A percentile compares a stretch with the other conserved stretches of the same genome.
phyloP scores from a whole-genome alignment of 2,329 filamentous ascomycete genomes.

The Chaetomiaceae sp. region DNA sequence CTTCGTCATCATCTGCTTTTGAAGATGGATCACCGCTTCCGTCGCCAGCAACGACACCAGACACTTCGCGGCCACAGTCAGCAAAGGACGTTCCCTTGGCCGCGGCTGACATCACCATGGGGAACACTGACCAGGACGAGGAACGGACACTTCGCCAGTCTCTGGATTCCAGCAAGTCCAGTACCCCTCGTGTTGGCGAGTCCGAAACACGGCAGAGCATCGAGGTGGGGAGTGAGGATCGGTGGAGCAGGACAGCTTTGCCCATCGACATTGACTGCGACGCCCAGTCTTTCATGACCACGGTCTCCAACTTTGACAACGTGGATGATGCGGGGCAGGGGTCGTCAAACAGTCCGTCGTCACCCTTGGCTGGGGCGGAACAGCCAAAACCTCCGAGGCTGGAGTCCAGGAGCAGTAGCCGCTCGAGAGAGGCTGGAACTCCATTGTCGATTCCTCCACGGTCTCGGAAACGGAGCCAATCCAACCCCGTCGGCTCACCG shows the following conservation, averaged over 20 bases:
- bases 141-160: conserved; percentile 22
- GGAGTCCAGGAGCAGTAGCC: not conserved
- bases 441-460: conserved; percentile 19
- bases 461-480: conserved; percentile 19
- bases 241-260: conserved; percentile 25
- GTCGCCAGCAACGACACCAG: conserved; percentile 38
- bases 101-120: conserved; percentile 19
- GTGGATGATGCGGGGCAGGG: conserved; percentile 4
- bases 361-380: not conserved
- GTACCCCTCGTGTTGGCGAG: conserved; percentile 21
- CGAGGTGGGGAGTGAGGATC: conserved; percentile 17
- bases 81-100: conserved; percentile 31
- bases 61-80: conserved; percentile 42
- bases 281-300: conserved; percentile 23
- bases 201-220: not conserved
- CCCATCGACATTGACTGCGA: conserved; percentile 26
- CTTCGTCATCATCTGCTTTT: conserved; percentile 41
- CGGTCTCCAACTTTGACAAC: conserved; percentile 18
- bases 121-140: conserved; percentile 18
- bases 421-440: not conserved
- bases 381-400: conserved; percentile 7
- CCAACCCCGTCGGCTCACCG: not conserved
- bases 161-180: conserved; percentile 21
- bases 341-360: not conserved
- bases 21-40: conserved; percentile 38